Evolutionary conservation across 2,329 filamentous ascomycete genomes (phyloP).

Genomic region (Beauveria sp.): DNA sequence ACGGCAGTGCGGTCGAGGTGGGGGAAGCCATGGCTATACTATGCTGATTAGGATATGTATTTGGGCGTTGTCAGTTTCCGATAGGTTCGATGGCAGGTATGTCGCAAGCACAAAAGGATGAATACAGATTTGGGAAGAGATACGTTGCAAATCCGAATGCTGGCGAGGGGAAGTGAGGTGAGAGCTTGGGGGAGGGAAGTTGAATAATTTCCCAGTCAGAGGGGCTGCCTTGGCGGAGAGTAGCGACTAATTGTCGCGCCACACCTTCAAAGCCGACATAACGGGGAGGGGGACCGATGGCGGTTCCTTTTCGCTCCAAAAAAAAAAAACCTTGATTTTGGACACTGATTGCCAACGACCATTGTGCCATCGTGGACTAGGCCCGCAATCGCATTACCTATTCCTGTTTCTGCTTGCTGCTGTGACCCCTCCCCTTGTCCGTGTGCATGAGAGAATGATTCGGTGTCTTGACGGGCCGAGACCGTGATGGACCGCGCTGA

Average conservation of each 20-base stretch:
- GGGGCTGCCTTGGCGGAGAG: too few species aligned
- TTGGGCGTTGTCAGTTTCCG: background rate
- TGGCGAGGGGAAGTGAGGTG: too few species aligned
- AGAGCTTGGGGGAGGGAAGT: too few species aligned
- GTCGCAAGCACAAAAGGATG: too few species aligned
- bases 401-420: background rate
- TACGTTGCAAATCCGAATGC: too few species aligned
- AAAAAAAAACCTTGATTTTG: background rate
- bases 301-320: background rate
- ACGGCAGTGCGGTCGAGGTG: conserved; percentile 28
- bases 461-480: background rate
- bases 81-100: background rate
- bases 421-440: background rate
- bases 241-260: too few species aligned
- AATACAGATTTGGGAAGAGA: too few species aligned
- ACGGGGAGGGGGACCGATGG: background rate
- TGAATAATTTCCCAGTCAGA: too few species aligned
- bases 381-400: background rate
- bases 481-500: background rate
- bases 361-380: background rate
- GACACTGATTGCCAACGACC: background rate
- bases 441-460: background rate
- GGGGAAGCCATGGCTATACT: conserved; percentile 5
- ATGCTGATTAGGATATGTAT: background rate
- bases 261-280: background rate